A percentile compares a stretch with the other conserved stretches of the same genome.
Conservation (phyloP, 768 basidiomycete genomes). For the Suillus brevipes region DNA sequence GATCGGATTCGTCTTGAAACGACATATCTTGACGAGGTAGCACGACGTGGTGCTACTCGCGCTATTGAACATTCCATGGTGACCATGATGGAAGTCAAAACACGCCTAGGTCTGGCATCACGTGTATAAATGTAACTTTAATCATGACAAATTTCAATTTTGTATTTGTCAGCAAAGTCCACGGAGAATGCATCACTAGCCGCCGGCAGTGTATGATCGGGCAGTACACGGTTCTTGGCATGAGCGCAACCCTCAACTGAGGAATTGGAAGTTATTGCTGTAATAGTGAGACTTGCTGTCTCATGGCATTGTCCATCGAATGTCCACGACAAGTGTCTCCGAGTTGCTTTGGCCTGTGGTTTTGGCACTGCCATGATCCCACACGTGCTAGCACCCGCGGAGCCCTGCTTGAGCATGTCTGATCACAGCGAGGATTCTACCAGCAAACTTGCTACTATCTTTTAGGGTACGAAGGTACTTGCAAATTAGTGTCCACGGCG, state of each 20-base stretch:
- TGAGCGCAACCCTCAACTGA: neutral
- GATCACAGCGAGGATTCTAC: neutral
- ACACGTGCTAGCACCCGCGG: neutral
- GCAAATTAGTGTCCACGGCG: conserved; percentile 1
- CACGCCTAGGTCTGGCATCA: conserved; percentile 56
- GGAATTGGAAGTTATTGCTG: neutral
- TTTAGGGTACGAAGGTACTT: neutral
- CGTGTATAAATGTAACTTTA: neutral
- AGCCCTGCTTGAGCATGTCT: neutral
- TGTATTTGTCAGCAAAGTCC: conserved; percentile 27
- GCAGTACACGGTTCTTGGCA: too few relatives aligned
- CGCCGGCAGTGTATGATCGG: neutral
- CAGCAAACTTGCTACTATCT: neutral
- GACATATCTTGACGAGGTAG: conserved; percentile 61
- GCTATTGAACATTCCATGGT: conserved; percentile 60
- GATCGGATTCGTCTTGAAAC: conserved; percentile 59
- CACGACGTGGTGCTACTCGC: conserved; percentile 58
- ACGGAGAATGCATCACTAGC: conserved; percentile 49
- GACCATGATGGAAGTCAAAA: conserved; percentile 71
- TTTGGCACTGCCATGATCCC: neutral
- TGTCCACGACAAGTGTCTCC: neutral
- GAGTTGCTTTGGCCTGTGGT: neutral
- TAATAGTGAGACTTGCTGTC: neutral
- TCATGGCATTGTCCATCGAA: neutral
- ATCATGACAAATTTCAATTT: neutral